These are phyloP conservation scores for Moricandia moricandioides DNA, from an alignment of 345 rosid genomes.

Conservation along the genomic window DNA sequence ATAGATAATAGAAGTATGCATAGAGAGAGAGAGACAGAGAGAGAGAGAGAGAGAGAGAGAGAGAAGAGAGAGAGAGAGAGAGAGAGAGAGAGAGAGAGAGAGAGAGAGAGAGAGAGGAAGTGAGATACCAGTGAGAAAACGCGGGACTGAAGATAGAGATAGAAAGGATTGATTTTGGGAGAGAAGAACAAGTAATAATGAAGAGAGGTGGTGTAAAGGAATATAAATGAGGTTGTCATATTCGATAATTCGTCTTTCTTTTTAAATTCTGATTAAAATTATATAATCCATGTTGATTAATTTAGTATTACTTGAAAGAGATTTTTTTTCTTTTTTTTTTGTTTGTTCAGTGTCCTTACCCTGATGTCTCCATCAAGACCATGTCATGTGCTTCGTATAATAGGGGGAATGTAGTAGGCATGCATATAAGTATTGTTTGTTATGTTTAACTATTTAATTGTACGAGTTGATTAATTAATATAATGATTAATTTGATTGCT, in stretches of 20 bases:
- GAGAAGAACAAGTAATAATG: constrained; percentile 19
- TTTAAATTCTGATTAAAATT: neutral
- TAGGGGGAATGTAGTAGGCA: constrained; percentile 30
- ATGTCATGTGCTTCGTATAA: constrained; percentile 19
- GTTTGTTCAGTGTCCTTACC: neutral
- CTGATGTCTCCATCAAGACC: constrained; percentile 8
- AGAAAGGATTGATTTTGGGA: constrained; percentile 5
- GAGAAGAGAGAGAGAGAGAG: too few relatives aligned
- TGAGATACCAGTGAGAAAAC: constrained; percentile 32
- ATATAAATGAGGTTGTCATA: constrained; percentile 39
- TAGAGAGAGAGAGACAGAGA: constrained; percentile 9
- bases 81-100: too few relatives aligned
- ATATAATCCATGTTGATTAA: constrained; percentile 11
- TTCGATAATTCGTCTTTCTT: constrained; percentile 2
- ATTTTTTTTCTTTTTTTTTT: neutral
- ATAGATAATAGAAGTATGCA: neutral
- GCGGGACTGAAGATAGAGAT: constrained; percentile 22
- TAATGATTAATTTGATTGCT: neutral
- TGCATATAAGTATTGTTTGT: constrained; percentile 6
- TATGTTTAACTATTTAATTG: constrained; percentile 2
- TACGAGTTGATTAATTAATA: neutral
- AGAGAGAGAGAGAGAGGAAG: constrained; percentile 14
- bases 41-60: too few relatives aligned
- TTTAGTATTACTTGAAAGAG: neutral
- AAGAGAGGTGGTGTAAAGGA: constrained; percentile 28